Evolutionary conservation across 345 rosid species (phyloP).

Genomic region (Heritiera littoralis): DNA sequence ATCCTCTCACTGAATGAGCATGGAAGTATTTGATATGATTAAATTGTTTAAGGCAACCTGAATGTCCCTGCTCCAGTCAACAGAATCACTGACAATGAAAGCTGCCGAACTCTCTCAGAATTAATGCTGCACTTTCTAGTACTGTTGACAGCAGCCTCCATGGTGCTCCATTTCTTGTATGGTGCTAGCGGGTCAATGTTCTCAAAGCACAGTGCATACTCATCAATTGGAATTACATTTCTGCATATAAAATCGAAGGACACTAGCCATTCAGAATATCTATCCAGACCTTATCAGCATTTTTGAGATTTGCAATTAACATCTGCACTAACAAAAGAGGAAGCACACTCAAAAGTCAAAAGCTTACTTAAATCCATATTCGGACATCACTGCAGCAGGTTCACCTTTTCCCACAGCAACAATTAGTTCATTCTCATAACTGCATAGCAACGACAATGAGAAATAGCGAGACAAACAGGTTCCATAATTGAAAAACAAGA

Average conservation of each 20-base stretch:
- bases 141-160: constrained; percentile 30
- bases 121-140: constrained; percentile 28
- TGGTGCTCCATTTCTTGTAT: constrained; percentile 59
- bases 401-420: constrained; percentile 93
- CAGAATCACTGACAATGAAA: constrained; percentile 82
- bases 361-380: constrained; percentile 80
- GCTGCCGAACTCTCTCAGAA: constrained; percentile 76
- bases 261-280: constrained; percentile 16
- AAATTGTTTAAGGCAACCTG: constrained; percentile 49
- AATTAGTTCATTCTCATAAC: constrained; percentile 67
- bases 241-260: constrained; percentile 41
- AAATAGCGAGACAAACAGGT: not conserved
- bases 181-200: constrained; percentile 79
- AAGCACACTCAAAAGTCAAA: constrained; percentile 11
- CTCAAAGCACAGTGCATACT: constrained; percentile 69
- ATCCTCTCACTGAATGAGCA: not conserved
- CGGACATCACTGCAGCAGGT: constrained; percentile 83
- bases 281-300: not conserved
- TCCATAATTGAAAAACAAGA: not conserved
- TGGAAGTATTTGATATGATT: not conserved
- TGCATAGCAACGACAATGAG: constrained; percentile 26
- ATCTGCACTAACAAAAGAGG: constrained; percentile 4
- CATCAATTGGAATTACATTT: constrained; percentile 83
- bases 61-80: constrained; percentile 92
- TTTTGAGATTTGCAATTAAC: constrained; percentile 1